Conservation (phyloP, 768 basidiomycete genomes). For the Termitomyces sp. region DNA sequence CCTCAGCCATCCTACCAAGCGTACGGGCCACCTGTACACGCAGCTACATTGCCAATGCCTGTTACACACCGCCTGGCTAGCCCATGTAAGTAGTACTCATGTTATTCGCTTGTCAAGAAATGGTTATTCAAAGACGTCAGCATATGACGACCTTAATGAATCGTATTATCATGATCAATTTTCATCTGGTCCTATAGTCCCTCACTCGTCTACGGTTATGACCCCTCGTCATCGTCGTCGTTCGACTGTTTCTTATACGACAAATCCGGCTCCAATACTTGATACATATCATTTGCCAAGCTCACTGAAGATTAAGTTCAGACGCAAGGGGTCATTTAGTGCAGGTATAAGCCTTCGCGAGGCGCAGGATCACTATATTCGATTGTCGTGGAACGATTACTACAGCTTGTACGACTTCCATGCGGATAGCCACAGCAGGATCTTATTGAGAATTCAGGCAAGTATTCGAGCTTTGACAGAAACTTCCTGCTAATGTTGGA, state of each 20-base stretch:
- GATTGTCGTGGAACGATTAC: conserved; percentile 56
- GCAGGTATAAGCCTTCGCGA: conserved; percentile 64
- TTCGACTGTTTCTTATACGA: conserved; percentile 44
- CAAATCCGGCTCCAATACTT: conserved; percentile 25
- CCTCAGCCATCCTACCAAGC: conserved; percentile 39
- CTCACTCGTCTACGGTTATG: conserved; percentile 22
- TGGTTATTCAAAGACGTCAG: conserved; percentile 18
- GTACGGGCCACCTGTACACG: conserved; percentile 29
- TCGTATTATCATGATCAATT: conserved; percentile 45
- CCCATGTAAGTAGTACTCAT: conserved; percentile 34
- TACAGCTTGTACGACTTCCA: conserved; percentile 62
- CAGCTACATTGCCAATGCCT: conserved; percentile 27
- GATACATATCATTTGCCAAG: conserved; percentile 45
- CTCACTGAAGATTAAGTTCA: conserved; percentile 60
- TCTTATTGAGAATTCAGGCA: conserved; percentile 60
- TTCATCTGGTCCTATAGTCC: conserved; percentile 29
- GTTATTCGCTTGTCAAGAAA: background rate
- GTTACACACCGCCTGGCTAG: conserved; percentile 31
- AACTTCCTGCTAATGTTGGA: background rate
- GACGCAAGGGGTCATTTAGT: conserved; percentile 61
- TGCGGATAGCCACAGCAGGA: conserved; percentile 52
- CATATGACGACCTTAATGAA: conserved; percentile 54
- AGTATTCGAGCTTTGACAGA: conserved; percentile 15
- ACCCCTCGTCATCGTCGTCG: conserved; percentile 39
- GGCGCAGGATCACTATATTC: conserved; percentile 52